Evolutionary conservation across 192 early-diverging fungal genomes (phyloP).

Genomic region (Backusella morwellensis): DNA sequence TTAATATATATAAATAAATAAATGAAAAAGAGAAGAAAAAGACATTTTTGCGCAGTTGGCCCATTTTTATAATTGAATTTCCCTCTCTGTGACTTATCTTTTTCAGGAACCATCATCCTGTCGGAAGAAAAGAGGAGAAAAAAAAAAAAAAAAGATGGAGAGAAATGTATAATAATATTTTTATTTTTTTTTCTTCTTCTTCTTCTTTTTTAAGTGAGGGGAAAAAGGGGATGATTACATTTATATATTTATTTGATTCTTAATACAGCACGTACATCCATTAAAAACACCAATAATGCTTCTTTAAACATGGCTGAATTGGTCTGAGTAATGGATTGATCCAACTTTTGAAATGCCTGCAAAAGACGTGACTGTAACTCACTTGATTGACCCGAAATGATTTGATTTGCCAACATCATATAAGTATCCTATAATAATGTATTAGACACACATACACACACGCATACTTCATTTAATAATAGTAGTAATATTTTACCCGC

Average conservation of each 20-base stretch:
- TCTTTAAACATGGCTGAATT: constrained; percentile 39
- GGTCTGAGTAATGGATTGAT: constrained; percentile 40
- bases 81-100: no score
- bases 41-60: background rate
- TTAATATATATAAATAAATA: no score
- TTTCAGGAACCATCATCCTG: no score
- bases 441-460: background rate
- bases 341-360: constrained; percentile 44
- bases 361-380: constrained; percentile 42
- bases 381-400: constrained; percentile 49
- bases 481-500: constrained; percentile 25
- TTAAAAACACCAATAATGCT: constrained; percentile 52
- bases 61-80: background rate
- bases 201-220: background rate
- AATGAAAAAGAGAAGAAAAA: background rate
- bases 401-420: constrained; percentile 45
- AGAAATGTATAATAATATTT: background rate
- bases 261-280: constrained; percentile 66
- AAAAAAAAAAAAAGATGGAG: no score
- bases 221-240: background rate
- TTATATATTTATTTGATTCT: constrained; percentile 50
- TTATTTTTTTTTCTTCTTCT: background rate
- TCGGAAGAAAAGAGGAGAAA: no score
- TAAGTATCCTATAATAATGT: constrained; percentile 38
- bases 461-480: background rate